These are phyloP conservation scores for Talaromyces amestolkiae DNA, from an alignment of 2,329 filamentous ascomycete species.

Conservation along the genomic window DNA sequence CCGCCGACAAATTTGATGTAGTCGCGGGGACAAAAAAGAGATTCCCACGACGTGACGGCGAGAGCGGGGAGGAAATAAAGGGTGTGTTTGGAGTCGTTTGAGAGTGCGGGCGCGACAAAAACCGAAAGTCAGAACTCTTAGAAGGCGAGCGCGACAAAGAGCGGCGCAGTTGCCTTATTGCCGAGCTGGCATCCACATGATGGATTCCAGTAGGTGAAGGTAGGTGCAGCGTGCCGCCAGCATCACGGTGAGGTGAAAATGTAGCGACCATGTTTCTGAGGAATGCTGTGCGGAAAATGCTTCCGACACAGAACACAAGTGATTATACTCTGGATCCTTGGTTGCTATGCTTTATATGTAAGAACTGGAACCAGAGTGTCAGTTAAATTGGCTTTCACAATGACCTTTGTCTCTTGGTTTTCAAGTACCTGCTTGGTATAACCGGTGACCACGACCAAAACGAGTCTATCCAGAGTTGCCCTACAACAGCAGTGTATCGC, in stretches of 20 bases:
- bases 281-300: slow-evolving; percentile 13
- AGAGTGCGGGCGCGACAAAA: slow-evolving; percentile 54
- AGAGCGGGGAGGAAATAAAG: slow-evolving; percentile 19
- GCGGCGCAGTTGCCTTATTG: slow-evolving; percentile 77
- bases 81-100: slow-evolving; percentile 45
- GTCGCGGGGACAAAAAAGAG: slow-evolving; percentile 49
- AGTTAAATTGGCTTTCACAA: background rate
- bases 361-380: background rate
- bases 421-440: background rate
- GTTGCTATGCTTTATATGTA: background rate
- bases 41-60: slow-evolving; percentile 39
- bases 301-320: background rate
- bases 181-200: slow-evolving; percentile 76
- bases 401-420: background rate
- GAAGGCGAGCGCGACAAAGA: slow-evolving; percentile 93
- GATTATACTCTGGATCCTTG: background rate
- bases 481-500: background rate
- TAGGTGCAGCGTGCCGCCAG: slow-evolving; percentile 76
- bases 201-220: slow-evolving; percentile 81
- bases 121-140: slow-evolving; percentile 67
- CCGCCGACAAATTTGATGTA: slow-evolving; percentile 29
- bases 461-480: background rate
- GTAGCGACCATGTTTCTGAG: slow-evolving; percentile 45
- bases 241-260: slow-evolving; percentile 50
- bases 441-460: background rate